Evolutionary conservation across 495 filamentous ascomycete genomes (phyloP).

Genomic region (Talaromyces nanjingensis): DNA sequence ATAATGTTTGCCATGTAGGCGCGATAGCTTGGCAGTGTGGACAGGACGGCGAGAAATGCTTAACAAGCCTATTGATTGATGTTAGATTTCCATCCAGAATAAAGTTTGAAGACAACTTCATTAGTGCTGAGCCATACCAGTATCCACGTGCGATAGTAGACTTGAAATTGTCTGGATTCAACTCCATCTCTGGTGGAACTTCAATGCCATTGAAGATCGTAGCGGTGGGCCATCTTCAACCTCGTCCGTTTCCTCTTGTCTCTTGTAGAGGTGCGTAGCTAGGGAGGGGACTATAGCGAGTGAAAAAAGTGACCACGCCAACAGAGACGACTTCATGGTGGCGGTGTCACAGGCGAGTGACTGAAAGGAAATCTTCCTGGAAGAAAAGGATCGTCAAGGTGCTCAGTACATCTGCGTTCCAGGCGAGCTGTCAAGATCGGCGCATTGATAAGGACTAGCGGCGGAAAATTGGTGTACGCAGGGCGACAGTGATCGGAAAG

Average conservation of each 20-base stretch:
- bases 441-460: not conserved
- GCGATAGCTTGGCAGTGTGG: slow-evolving; percentile 73
- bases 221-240: slow-evolving; percentile 10
- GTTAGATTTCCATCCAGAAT: not conserved
- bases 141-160: slow-evolving; percentile 55
- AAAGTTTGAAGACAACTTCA: not conserved
- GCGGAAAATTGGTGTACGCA: not conserved
- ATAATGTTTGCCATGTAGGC: slow-evolving; percentile 85
- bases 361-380: not conserved
- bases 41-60: slow-evolving; percentile 72
- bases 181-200: slow-evolving; percentile 66
- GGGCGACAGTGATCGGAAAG: not conserved
- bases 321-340: slow-evolving; percentile 33
- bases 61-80: slow-evolving; percentile 52
- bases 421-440: not conserved
- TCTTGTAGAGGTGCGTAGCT: slow-evolving; percentile 15
- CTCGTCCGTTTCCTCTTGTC: not conserved
- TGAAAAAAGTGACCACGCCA: slow-evolving; percentile 37
- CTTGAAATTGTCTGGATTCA: slow-evolving; percentile 49
- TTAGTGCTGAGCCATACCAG: slow-evolving; percentile 36
- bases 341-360: slow-evolving; percentile 8
- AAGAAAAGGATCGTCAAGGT: not conserved
- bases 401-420: not conserved
- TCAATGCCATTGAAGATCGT: slow-evolving; percentile 75
- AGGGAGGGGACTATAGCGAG: slow-evolving; percentile 31